Conservation (phyloP, 2,329 filamentous ascomycete genomes). For the Cytospora leucostoma region DNA sequence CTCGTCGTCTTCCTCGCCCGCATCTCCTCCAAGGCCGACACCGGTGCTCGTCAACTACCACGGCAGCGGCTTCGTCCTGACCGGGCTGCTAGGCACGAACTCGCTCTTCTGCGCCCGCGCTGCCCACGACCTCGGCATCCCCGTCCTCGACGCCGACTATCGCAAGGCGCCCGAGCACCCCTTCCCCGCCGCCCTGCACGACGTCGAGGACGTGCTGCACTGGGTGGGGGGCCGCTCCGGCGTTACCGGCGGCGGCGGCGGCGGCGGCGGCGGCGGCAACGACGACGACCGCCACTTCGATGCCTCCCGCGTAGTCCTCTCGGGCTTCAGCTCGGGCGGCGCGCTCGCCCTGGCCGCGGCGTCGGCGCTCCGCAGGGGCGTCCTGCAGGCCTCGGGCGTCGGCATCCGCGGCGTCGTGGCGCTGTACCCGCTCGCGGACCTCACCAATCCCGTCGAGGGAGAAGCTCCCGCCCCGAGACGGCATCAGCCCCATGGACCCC, state of each 20-base stretch:
- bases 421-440: constrained; percentile 9
- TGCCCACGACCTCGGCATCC: constrained; percentile 32
- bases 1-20: neutral
- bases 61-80: constrained; percentile 39
- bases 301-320: constrained; percentile 31
- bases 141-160: constrained; percentile 40
- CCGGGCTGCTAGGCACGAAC: constrained; percentile 41
- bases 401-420: constrained; percentile 7
- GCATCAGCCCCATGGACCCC: neutral
- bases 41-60: constrained; percentile 42
- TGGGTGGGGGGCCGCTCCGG: constrained; percentile 37
- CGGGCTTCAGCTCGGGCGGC: constrained; percentile 35
- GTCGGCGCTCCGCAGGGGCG: neutral
- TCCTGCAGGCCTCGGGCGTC: neutral
- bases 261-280: neutral
- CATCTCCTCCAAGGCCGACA: neutral
- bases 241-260: too few species aligned
- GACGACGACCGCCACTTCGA: constrained; percentile 32
- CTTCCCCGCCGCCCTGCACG: constrained; percentile 43
- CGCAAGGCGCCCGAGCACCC: constrained; percentile 43
- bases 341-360: constrained; percentile 34
- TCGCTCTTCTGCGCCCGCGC: constrained; percentile 40
- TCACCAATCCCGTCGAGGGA: constrained; percentile 6
- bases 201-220: constrained; percentile 36
- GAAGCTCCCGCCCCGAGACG: constrained; percentile 12